Percentiles rank a stretch among this genome's conserved stretches.
phyloP scores from a whole-genome alignment of 176 grass and related monocot species.

The Carex scoparia region DNA sequence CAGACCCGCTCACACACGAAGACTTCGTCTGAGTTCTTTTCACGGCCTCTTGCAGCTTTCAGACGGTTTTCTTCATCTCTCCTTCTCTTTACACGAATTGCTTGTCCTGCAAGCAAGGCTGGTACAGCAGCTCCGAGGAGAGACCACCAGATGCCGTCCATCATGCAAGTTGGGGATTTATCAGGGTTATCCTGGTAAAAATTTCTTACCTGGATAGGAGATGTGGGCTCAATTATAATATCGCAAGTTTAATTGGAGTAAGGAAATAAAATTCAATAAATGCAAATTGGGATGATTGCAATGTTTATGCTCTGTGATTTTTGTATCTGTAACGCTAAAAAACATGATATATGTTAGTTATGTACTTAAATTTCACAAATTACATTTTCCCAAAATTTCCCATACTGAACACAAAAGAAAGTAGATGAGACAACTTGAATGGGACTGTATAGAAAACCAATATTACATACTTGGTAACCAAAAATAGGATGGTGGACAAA shows the following conservation, averaged over 20 bases:
- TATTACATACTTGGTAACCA: neutral
- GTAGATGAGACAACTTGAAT: neutral
- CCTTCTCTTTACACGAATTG: constrained; percentile 50
- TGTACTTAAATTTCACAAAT: neutral
- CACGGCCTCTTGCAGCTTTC: constrained; percentile 59
- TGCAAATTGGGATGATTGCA: neutral
- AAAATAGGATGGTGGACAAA: neutral
- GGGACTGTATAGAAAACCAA: neutral
- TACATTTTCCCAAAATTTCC: neutral
- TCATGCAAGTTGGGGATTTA: constrained; percentile 13
- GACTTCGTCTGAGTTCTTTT: constrained; percentile 70
- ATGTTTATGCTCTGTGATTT: neutral
- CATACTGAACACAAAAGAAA: neutral
- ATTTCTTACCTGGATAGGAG: neutral
- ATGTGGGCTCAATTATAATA: neutral
- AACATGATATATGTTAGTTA: neutral
- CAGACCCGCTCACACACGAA: constrained; percentile 87
- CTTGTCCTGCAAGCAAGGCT: constrained; percentile 56
- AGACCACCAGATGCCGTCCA: constrained; percentile 74
- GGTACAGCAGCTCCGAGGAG: constrained; percentile 57
- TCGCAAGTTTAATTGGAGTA: neutral
- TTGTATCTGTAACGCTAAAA: neutral
- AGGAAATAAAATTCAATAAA: neutral
- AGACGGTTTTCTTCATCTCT: constrained; percentile 60
- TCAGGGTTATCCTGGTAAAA: neutral